Base-by-base conservation (phyloP, 2,329 filamentous ascomycete species). In the Elsinoe ampelina region DNA sequence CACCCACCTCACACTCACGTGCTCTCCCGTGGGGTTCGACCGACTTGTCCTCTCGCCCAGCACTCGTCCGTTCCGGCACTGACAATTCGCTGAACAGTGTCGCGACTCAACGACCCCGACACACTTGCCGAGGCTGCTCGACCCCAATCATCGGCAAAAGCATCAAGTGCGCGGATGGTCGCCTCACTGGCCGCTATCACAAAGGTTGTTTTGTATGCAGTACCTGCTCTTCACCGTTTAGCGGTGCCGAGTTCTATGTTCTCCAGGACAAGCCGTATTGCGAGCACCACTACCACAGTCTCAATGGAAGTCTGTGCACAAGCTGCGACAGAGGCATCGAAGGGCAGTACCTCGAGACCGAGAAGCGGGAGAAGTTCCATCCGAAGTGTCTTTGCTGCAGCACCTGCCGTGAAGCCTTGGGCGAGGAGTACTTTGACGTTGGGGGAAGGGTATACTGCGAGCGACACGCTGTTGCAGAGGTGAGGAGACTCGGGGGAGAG, bases 121-220 rank as follows among this genome's bases (percentile, higher is more conserved):
- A 86, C 2, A 82, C 82, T 60, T 98, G 93, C 74, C 88, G 89
- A 65, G 87, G 88, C 1, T 98, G 93, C 70, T 77, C 81, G 2
- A 75, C 86, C 45, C 75, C 79, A 5, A 97, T 98, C 64, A 81
- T 83, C 43, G 92, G 90, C 17, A 97, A 96, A 73, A 95, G 90
- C 1, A 84, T 98, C 58, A 95, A 92, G 34, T 95, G 90, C 12
- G 90, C 90, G 0, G 93, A 96, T 64, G 93, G 93, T 13, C 85
- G 91, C 20, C 77, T 98, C 20, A 95, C 89, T 0, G 93, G 93
- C 8, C 85, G 90, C 61, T 98, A 95, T 70, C 93, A 98, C 77
- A 95, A 95, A 70, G 81, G 86, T 3, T 98, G 92, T 70, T 97
- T 98, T 68, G 87, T 92, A 10, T 98, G 93, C 77, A 81, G 83